Evolutionary conservation across 441 rosid species (phyloP).

Genomic region (Adansonia grandidieri): DNA sequence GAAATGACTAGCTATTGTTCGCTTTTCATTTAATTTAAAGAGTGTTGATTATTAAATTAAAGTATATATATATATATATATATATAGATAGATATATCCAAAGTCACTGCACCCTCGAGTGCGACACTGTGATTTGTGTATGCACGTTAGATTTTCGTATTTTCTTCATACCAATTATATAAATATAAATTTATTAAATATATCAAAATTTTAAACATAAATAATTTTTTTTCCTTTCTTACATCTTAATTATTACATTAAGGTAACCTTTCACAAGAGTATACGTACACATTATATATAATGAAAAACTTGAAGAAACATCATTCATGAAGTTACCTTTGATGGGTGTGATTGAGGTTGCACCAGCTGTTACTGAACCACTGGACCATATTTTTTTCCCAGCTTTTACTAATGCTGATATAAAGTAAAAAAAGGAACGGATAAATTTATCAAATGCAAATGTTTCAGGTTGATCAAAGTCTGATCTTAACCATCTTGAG

Average conservation of each 20-base stretch:
- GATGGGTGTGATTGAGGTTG: slow-evolving; percentile 12
- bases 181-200: too few relatives aligned
- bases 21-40: too few relatives aligned
- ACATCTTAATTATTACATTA: not conserved
- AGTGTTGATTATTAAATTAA: too few relatives aligned
- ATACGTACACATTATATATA: not conserved
- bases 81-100: too few relatives aligned
- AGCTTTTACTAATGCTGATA: slow-evolving; percentile 7
- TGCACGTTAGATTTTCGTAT: too few relatives aligned
- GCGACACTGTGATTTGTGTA: too few relatives aligned
- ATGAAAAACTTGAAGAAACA: not conserved
- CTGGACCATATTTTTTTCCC: not conserved
- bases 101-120: too few relatives aligned
- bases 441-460: not conserved
- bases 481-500: not conserved
- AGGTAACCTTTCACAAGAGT: not conserved
- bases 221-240: not conserved
- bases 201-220: too few relatives aligned
- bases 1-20: too few relatives aligned
- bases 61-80: too few relatives aligned
- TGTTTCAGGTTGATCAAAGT: not conserved
- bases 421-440: not conserved
- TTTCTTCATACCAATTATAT: too few relatives aligned
- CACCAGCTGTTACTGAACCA: not conserved
- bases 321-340: not conserved